These are phyloP conservation scores for Dryadomyces quercus-mongolicae DNA, from an alignment of 2,329 filamentous ascomycete genomes.

Conservation along the genomic window DNA sequence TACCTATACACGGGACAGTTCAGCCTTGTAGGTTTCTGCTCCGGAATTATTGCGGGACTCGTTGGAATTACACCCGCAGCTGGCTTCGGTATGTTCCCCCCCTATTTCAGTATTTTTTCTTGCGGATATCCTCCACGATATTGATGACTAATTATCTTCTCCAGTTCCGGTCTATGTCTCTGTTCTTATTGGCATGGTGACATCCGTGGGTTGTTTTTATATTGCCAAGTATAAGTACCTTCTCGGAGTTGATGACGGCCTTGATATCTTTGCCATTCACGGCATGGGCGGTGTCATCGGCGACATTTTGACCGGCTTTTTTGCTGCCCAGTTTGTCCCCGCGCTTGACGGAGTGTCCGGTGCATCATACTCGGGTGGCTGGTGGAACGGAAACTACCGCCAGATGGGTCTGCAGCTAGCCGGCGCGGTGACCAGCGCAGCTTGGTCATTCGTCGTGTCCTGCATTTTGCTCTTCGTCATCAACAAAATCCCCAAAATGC, in stretches of 20 bases:
- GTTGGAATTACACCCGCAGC: constrained; percentile 48
- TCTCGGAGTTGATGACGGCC: constrained; percentile 41
- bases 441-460: constrained; percentile 1
- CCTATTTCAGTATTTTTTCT: no score
- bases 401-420: constrained; percentile 1
- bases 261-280: constrained; percentile 49
- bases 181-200: constrained; percentile 38
- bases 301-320: constrained; percentile 43
- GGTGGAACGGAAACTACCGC: constrained; percentile 1
- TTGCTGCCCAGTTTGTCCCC: constrained; percentile 31
- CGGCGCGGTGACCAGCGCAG: neutral
- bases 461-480: constrained; percentile 1
- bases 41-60: constrained; percentile 42
- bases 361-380: neutral
- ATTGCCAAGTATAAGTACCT: constrained; percentile 36
- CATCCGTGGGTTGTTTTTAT: constrained; percentile 32
- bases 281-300: constrained; percentile 47
- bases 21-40: constrained; percentile 37
- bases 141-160: neutral
- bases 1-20: constrained; percentile 34
- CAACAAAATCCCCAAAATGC: constrained; percentile 1
- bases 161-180: constrained; percentile 36
- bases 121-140: no score
- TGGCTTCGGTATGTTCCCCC: constrained; percentile 25
- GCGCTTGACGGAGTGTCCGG: constrained; percentile 1